Percentiles rank a stretch among this genome's conserved stretches.
Conservation (phyloP, 2,329 filamentous ascomycete genomes). For the Gyromitra esculenta region DNA sequence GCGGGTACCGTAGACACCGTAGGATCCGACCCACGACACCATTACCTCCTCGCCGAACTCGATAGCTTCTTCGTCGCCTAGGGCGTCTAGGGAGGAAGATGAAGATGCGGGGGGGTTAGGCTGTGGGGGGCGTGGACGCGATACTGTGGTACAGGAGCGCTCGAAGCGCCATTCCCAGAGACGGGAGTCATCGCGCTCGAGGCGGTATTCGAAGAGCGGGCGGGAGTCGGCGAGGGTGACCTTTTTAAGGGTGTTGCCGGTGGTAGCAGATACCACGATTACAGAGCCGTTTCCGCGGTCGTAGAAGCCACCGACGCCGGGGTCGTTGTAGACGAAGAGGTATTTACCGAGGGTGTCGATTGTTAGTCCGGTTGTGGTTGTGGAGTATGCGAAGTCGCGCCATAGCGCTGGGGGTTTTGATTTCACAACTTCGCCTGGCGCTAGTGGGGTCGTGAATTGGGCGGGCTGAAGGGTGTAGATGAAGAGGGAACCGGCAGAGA, state of each 20-base stretch:
- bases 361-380: slow-evolving; percentile 25
- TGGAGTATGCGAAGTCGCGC: slow-evolving; percentile 17
- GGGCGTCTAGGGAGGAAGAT: too few species aligned
- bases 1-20: slow-evolving; percentile 28
- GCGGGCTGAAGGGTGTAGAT: slow-evolving; percentile 32
- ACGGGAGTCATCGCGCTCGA: slow-evolving; percentile 27
- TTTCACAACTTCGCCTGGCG: neutral
- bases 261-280: slow-evolving; percentile 13
- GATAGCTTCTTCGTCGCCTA: neutral
- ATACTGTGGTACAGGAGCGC: slow-evolving; percentile 11
- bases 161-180: slow-evolving; percentile 41
- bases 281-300: slow-evolving; percentile 15
- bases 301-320: slow-evolving; percentile 19
- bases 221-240: slow-evolving; percentile 27
- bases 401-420: slow-evolving; percentile 27
- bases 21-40: slow-evolving; percentile 20
- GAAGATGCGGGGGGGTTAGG: too few species aligned
- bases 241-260: slow-evolving; percentile 21
- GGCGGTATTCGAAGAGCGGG: slow-evolving; percentile 7
- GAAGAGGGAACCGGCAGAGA: slow-evolving; percentile 29
- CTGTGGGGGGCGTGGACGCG: neutral
- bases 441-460: neutral
- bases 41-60: slow-evolving; percentile 30
- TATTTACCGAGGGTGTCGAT: slow-evolving; percentile 18
- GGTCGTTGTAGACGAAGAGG: slow-evolving; percentile 42